phyloP scores from a whole-genome alignment of 768 basidiomycete genomes.

The Panellus pusillus region DNA sequence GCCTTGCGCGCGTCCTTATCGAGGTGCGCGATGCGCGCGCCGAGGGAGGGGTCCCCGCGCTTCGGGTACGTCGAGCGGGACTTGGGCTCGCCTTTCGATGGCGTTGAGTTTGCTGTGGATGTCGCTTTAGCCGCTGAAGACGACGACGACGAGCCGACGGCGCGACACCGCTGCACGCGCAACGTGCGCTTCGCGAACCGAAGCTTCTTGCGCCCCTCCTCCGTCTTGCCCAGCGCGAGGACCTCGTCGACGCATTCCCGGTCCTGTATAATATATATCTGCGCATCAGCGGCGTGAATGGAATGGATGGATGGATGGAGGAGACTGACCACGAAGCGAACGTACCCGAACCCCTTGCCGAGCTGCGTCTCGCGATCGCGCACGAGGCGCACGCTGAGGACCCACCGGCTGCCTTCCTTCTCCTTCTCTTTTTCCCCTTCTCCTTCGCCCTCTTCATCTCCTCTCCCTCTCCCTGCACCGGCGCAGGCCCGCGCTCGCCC shows the following conservation, averaged over 20 bases:
- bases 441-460: no score
- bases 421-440: background rate
- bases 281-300: no score
- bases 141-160: conserved; percentile 41
- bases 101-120: conserved; percentile 21
- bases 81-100: conserved; percentile 1
- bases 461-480: no score
- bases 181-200: conserved; percentile 93
- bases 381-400: conserved; percentile 82
- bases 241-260: conserved; percentile 91
- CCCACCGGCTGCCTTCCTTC: conserved; percentile 51
- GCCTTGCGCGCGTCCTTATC: conserved; percentile 86
- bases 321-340: conserved; percentile 75
- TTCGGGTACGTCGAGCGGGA: conserved; percentile 27
- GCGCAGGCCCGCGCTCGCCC: conserved; percentile 66
- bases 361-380: conserved; percentile 90
- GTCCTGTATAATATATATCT: conserved; percentile 56
- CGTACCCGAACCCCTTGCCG: conserved; percentile 94
- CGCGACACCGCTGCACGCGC: conserved; percentile 89
- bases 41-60: conserved; percentile 85
- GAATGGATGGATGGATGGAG: no score
- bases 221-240: conserved; percentile 67
- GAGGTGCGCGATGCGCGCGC: conserved; percentile 72
- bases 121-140: conserved; percentile 27
- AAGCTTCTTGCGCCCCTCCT: conserved; percentile 46